Evolutionary conservation across 306 rosid species (phyloP), one percentile per base, ranked within the genome.

Genomic region (Acacia crassicarpa): DNA sequence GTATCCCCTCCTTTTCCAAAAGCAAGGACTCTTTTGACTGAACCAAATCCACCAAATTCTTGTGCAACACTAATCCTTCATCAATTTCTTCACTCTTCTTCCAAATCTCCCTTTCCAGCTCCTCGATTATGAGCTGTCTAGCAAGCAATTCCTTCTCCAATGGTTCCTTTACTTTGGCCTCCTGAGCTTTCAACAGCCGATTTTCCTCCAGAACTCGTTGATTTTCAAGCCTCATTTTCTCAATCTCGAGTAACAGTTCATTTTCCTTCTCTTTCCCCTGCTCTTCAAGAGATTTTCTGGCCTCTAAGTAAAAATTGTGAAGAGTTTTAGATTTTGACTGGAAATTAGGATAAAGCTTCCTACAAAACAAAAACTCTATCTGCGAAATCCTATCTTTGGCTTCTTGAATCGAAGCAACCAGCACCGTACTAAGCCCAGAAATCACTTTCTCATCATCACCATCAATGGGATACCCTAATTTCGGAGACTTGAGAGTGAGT

Each of bases 351-450:
- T 82, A 93, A 27, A 95, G 83, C 81, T 91, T 92, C 35, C 74
- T 82, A 75, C 98, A 93, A 90, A 95, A 95, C 40, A 95, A 85
- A 79, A 91, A 82, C 80, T 95, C 99, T 40, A 95, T 87, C 81
- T 95, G 97, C 2, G 92, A 85, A 70, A 93, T 89, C 51, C 91
- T 83, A 77, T 95, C 94, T 59, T 85, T 95, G 58, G 94, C 87
- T 74, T 95, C 99, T 81, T 93, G 96, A 77, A 95, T 89, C 2
- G 98, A 89, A 0, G 97, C 99, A 54, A 95, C 98, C 72, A 95
- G 84, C 63, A 93, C 62, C 15, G 98, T 91, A 84, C 98, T 91
- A 58, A 93, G 93, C 74, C 89, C 84, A 15, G 93, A 86, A 25
- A 92, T 77, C 71, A 78, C 32, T 48, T 87, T 87, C 7, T 80